Base-by-base conservation (phyloP, 768 basidiomycete species). In the Mycena vitilis region DNA sequence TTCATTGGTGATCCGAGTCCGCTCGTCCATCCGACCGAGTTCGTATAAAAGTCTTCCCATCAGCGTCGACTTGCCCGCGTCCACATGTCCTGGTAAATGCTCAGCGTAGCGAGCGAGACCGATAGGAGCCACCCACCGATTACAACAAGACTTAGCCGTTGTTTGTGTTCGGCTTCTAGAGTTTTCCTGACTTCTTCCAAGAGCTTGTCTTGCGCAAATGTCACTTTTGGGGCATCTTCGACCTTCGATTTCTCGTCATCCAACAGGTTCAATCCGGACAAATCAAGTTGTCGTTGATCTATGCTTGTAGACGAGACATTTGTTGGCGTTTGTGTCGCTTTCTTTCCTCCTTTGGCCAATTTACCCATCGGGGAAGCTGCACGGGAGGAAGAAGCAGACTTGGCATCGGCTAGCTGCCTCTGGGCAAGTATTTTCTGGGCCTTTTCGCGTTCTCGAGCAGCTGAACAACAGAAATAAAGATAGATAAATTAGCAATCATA, bases 31-130 rank as follows among this genome's bases (percentile, higher is more conserved):
- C 71, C 87, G 85, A 16, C 98, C 98, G 2, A 97, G 85, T 70
- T 99, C 98, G 77, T 98, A 98, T 59, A 99, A 75, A 66, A 99
- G 75, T 63, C 97, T 85, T 2, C 98, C 98, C 95, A 99, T 98
- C 34, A 99, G 81, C 1, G 98, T 99, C 6, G 96, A 98, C 79
- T 99, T 99, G 30, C 98, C 98, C 20, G 98, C 98, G 80, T 99
- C 98, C 68, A 99, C 98, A 75, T 99, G 98, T 45, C 98, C 97
- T 98, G 73, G 4, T 40, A 30, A 69, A 45, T 44, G 48, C 49
- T 42, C 15, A 67, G 54, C n/a, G 9, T 4, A 11, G 13, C 40
- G 6, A 38, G 20, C 36, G 23, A 56, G 13, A 9, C 38, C 18
- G 45, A 5, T 30, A 30, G 30, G 30, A 60, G 6, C 45, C 36